These are phyloP conservation scores for Trifolium pratense DNA, from an alignment of 306 rosid genomes.

Conservation along the genomic window DNA sequence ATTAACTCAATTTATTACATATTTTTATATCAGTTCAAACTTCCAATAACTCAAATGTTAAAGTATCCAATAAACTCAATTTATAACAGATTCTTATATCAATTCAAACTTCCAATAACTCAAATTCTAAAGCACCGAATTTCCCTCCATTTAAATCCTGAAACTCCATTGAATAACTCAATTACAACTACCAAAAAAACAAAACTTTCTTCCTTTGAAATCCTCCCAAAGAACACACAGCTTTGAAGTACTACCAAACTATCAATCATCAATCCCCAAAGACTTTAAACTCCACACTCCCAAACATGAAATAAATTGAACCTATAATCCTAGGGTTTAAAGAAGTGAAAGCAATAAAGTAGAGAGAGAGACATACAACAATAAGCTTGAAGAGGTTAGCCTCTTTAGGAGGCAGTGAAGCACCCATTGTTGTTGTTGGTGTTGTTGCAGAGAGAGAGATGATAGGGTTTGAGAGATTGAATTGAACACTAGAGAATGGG, in stretches of 20 bases:
- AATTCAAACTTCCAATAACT: slow-evolving; percentile 24
- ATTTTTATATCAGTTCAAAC: too few species aligned
- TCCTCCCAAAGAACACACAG: too few species aligned
- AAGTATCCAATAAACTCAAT: neutral
- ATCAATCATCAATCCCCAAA: neutral
- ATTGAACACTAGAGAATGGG: too few species aligned
- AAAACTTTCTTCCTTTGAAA: neutral
- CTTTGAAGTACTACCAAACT: too few species aligned
- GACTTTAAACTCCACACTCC: neutral
- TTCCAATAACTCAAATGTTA: neutral
- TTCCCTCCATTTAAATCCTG: neutral
- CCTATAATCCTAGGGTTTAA: slow-evolving; percentile 51
- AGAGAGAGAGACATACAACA: slow-evolving; percentile 65
- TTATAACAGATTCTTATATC: neutral
- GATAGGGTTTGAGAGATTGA: too few species aligned
- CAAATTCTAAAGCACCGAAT: slow-evolving; percentile 2
- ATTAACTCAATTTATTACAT: neutral
- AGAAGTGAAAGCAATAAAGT: neutral
- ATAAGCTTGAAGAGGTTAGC: slow-evolving; percentile 98
- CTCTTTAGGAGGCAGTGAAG: slow-evolving; percentile 88
- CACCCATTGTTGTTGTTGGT: slow-evolving; percentile 67
- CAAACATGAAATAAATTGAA: neutral
- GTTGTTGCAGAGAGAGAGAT: neutral
- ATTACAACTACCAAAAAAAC: neutral
- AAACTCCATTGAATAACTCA: neutral